Evolutionary conservation across 441 rosid species (phyloP).

Genomic region (Gossypium schwendimanii): DNA sequence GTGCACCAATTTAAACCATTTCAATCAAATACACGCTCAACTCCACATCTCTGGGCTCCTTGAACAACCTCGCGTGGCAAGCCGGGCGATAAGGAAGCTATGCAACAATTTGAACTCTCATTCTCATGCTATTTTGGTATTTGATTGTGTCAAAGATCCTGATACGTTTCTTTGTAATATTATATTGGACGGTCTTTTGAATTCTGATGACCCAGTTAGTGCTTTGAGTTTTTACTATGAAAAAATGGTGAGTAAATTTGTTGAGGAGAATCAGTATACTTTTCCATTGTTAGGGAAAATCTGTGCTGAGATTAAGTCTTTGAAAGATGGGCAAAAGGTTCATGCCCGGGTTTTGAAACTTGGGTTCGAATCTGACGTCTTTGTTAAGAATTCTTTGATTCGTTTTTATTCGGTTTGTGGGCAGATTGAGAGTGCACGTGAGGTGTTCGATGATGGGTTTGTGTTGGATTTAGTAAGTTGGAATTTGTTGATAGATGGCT

Average conservation of each 20-base stretch:
- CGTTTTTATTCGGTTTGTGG: slow-evolving; percentile 46
- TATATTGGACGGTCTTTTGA: slow-evolving; percentile 34
- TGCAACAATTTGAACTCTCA: slow-evolving; percentile 29
- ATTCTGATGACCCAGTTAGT: slow-evolving; percentile 23
- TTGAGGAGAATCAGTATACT: slow-evolving; percentile 46
- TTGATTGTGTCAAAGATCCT: slow-evolving; percentile 34
- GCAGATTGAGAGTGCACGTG: slow-evolving; percentile 29
- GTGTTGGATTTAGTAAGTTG: slow-evolving; percentile 47
- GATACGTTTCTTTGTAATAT: slow-evolving; percentile 60
- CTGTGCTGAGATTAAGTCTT: slow-evolving; percentile 35
- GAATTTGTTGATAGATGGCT: slow-evolving; percentile 48
- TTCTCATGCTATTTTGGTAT: slow-evolving; percentile 33
- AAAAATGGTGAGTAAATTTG: slow-evolving; percentile 36
- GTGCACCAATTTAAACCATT: slow-evolving; percentile 28
- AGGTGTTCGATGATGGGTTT: slow-evolving; percentile 49
- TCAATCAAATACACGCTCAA: slow-evolving; percentile 46
- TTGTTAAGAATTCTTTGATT: slow-evolving; percentile 52
- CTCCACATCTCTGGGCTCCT: slow-evolving; percentile 37
- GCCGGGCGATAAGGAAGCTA: slow-evolving; percentile 38
- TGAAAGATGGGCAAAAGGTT: slow-evolving; percentile 45
- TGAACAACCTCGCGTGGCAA: slow-evolving; percentile 34
- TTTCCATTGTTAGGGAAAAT: slow-evolving; percentile 49
- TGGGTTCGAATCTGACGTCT: slow-evolving; percentile 51
- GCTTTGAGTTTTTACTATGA: slow-evolving; percentile 49
- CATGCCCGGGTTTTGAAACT: slow-evolving; percentile 30